Evolutionary conservation across 2,329 filamentous ascomycete genomes (phyloP).

Genomic region (Coniella vitis): DNA sequence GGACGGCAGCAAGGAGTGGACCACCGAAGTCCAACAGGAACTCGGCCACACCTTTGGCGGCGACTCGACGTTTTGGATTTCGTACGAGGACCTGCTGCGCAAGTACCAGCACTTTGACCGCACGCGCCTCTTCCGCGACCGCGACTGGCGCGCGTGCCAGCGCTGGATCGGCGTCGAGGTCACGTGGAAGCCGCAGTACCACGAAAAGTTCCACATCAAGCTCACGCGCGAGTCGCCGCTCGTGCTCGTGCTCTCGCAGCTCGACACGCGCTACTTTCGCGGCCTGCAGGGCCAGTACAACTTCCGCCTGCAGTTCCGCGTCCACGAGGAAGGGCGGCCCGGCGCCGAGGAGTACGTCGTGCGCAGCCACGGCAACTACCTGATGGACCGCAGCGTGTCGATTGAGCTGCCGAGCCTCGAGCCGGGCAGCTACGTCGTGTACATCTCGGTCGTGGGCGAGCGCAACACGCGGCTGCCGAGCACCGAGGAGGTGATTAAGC

Average conservation of each 20-base stretch:
- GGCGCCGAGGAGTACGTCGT: constrained; percentile 45
- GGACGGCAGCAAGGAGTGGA: constrained; percentile 82
- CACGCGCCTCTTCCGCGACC: constrained; percentile 47
- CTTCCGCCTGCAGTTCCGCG: constrained; percentile 47
- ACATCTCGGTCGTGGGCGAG: constrained; percentile 66
- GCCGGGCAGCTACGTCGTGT: constrained; percentile 66
- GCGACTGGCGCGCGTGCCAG: constrained; percentile 48
- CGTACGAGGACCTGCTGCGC: constrained; percentile 50
- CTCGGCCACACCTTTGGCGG: constrained; percentile 70
- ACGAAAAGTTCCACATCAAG: constrained; percentile 48
- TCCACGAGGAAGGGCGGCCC: constrained; percentile 40
- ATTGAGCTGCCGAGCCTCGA: constrained; percentile 66
- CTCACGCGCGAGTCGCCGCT: constrained; percentile 42
- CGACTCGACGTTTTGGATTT: constrained; percentile 61
- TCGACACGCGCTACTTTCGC: constrained; percentile 51
- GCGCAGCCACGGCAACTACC: constrained; percentile 44
- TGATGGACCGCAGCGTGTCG: constrained; percentile 68
- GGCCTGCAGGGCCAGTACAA: constrained; percentile 50
- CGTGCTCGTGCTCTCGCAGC: constrained; percentile 50
- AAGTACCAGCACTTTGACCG: constrained; percentile 54
- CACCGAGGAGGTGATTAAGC: constrained; percentile 62
- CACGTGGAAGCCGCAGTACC: constrained; percentile 50
- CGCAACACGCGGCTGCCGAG: constrained; percentile 42
- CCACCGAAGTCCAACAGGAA: constrained; percentile 66
- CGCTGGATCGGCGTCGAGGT: constrained; percentile 36